Conservation (phyloP, 225 moss, liverwort and hornwort genomes). For the Rhytidiadelphus loreus region DNA sequence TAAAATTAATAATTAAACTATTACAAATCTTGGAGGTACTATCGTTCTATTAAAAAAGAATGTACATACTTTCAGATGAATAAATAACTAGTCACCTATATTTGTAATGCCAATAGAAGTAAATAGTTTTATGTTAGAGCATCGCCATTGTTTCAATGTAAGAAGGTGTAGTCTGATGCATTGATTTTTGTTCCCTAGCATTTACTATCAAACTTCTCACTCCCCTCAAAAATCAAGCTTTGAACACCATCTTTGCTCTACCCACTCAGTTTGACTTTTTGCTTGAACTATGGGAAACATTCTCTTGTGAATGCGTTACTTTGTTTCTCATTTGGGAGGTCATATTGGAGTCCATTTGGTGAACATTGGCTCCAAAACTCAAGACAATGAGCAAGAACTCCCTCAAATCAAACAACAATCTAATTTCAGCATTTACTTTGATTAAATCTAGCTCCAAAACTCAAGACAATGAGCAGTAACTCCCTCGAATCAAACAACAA, state of each 20-base stretch:
- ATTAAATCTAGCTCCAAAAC: not conserved
- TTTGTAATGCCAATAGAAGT: not conserved
- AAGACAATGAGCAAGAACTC: no score
- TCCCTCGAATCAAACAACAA: not conserved
- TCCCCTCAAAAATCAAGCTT: not conserved
- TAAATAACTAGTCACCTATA: not conserved
- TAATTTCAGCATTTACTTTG: not conserved
- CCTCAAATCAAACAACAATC: not conserved
- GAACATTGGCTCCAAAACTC: accelerated
- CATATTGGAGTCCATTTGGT: no score
- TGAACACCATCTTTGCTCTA: accelerated
- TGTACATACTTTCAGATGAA: not conserved
- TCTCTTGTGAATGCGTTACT: accelerated
- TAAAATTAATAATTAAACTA: not conserved
- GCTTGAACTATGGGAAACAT: not conserved
- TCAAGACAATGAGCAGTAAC: no score
- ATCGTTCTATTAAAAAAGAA: not conserved
- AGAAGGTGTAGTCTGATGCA: accelerated
- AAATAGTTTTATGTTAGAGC: not conserved
- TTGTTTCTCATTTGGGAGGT: accelerated
- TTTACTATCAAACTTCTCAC: not conserved
- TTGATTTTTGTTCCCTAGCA: not conserved
- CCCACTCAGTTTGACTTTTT: not conserved
- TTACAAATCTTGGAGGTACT: accelerated
- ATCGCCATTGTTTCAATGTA: accelerated